Percentiles rank a stretch among this genome's conserved stretches.
phyloP scores from a whole-genome alignment of 495 filamentous ascomycete species.

The Paragyromitra xinjiangensis region DNA sequence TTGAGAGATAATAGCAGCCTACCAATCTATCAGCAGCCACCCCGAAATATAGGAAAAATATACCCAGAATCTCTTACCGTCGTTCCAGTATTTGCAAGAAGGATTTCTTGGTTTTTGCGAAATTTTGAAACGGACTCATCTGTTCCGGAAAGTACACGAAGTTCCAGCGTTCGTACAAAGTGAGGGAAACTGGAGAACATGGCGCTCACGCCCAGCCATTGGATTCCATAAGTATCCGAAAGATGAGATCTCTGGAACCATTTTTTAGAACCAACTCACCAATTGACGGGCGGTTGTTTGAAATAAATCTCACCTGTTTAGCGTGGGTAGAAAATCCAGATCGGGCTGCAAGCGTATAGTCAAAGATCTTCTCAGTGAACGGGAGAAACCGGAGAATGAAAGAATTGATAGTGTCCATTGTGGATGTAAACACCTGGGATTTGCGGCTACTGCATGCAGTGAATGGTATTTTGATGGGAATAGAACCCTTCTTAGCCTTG shows the following conservation, averaged over 20 bases:
- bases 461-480: too few relatives aligned
- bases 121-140: conserved; percentile 11
- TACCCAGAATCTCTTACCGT: neutral
- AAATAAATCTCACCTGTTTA: neutral
- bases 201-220: neutral
- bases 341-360: neutral
- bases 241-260: neutral
- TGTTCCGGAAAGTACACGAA: neutral
- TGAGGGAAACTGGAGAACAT: neutral
- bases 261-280: neutral
- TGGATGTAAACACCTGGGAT: neutral
- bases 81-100: conserved; percentile 17
- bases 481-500: neutral
- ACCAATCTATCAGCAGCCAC: neutral
- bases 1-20: conserved; percentile 25
- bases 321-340: neutral
- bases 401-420: neutral
- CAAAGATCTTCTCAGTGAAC: neutral
- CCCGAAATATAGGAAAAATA: neutral
- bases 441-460: too few relatives aligned
- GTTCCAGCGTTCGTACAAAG: conserved; percentile 5
- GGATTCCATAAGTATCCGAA: neutral
- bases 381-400: neutral
- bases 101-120: conserved; percentile 4
- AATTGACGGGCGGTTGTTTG: neutral